Evolutionary conservation across 768 basidiomycete species (phyloP).

Genomic region (Tubosaeta sp.): DNA sequence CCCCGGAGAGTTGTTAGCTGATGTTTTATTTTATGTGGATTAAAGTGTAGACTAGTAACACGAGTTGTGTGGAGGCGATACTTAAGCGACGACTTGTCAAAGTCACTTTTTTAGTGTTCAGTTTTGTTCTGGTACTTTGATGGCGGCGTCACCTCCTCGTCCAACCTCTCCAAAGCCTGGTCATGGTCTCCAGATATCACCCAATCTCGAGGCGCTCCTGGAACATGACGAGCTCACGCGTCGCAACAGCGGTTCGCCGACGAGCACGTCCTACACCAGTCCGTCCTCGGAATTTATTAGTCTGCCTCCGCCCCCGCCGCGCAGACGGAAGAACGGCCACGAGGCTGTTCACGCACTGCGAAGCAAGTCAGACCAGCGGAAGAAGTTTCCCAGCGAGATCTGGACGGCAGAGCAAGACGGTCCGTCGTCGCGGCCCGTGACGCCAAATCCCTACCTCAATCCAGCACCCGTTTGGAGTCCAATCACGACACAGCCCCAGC

Average conservation of each 20-base stretch:
- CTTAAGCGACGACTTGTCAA: not conserved
- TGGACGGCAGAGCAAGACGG: conserved; percentile 20
- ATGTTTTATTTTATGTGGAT: not conserved
- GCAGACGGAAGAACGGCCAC: conserved; percentile 18
- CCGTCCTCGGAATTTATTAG: conserved; percentile 20
- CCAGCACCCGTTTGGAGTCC: conserved; percentile 27
- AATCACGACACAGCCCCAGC: conserved; percentile 3
- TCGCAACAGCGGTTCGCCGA: conserved; percentile 24
- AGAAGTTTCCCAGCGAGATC: conserved; percentile 13
- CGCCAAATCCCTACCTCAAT: conserved; percentile 36
- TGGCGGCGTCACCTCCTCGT: conserved; percentile 23
- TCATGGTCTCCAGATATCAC: conserved; percentile 46
- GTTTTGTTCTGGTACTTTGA: not conserved
- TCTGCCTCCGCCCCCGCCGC: conserved; percentile 34
- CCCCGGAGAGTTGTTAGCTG: conserved; percentile 22
- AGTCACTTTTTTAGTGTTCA: not conserved
- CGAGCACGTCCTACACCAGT: conserved; percentile 6
- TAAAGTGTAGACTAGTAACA: too few relatives aligned
- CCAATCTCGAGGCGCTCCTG: conserved; percentile 56
- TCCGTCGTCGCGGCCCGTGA: conserved; percentile 16
- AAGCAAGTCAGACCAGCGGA: conserved; percentile 14
- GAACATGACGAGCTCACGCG: conserved; percentile 54
- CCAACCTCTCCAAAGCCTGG: conserved; percentile 14
- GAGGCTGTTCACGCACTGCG: conserved; percentile 6
- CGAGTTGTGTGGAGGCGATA: too few relatives aligned